Evolutionary conservation across 805 yeast species (phyloP).

Genomic region (Wickerhamiella australiensis): DNA sequence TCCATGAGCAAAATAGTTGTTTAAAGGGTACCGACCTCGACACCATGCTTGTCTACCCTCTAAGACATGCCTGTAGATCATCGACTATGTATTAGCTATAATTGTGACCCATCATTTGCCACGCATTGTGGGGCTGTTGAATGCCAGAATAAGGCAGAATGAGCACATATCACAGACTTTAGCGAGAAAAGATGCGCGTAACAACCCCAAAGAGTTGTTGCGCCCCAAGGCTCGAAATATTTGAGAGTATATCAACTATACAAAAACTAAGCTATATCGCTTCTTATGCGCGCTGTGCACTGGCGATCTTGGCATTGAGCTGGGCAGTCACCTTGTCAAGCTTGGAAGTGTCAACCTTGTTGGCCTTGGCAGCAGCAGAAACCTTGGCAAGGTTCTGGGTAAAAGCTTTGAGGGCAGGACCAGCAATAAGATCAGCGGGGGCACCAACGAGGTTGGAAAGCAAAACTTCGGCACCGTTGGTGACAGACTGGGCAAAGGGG

Average conservation of each 20-base stretch:
- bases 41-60: no score
- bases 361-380: constrained; percentile 19
- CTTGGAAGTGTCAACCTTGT: constrained; percentile 14
- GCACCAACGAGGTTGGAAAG: constrained; percentile 23
- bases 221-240: no score
- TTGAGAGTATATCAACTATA: constrained; percentile 1
- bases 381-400: constrained; percentile 18
- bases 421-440: constrained; percentile 10
- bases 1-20: no score
- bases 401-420: constrained; percentile 11
- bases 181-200: no score
- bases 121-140: no score
- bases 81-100: no score
- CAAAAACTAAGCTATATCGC: not conserved
- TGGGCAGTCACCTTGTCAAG: constrained; percentile 1
- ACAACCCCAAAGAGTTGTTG: not conserved
- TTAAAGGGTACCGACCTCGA: no score
- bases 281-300: constrained; percentile 13
- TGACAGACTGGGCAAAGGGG: constrained; percentile 25
- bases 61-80: no score
- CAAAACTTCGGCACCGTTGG: constrained; percentile 27
- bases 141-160: no score
- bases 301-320: constrained; percentile 16
- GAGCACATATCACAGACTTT: no score
- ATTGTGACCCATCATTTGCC: no score